Evolutionary conservation across 1,284 basidiomycete species (phyloP).

Genomic region (Ustilago hordei): DNA sequence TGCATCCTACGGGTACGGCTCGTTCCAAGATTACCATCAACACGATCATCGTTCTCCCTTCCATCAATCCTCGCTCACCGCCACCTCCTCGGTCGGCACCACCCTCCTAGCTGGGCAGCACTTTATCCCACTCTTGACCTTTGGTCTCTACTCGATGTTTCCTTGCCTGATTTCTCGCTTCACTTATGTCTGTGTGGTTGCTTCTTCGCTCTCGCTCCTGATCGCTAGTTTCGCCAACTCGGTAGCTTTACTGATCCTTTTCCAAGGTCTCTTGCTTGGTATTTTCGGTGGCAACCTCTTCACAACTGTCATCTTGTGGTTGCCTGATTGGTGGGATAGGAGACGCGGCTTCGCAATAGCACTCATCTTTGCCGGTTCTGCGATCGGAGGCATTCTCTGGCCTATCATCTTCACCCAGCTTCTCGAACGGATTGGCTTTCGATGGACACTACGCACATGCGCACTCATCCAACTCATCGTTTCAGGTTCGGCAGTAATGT

Average conservation of each 20-base stretch:
- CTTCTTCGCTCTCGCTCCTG: constrained; percentile 41
- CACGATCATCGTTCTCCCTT: constrained; percentile 50
- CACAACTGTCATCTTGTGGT: constrained; percentile 53
- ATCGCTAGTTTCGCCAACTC: constrained; percentile 53
- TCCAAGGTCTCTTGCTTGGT: constrained; percentile 57
- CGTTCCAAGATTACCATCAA: constrained; percentile 64
- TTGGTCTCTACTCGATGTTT: constrained; percentile 48
- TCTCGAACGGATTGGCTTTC: constrained; percentile 48
- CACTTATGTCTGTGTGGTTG: constrained; percentile 32
- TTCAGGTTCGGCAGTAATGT: constrained; percentile 29
- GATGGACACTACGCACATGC: constrained; percentile 54
- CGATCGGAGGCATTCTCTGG: constrained; percentile 57
- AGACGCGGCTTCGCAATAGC: constrained; percentile 53
- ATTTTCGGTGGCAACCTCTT: constrained; percentile 51
- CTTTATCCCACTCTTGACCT: constrained; percentile 52
- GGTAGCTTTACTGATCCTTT: constrained; percentile 47
- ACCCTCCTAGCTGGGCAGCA: constrained; percentile 51
- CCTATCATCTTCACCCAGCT: constrained; percentile 50
- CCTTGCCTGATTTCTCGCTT: constrained; percentile 47
- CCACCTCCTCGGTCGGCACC: constrained; percentile 55
- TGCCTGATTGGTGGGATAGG: constrained; percentile 58
- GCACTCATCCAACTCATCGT: constrained; percentile 46
- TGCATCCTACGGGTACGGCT: constrained; percentile 57
- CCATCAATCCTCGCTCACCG: constrained; percentile 40
- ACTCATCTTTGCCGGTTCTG: constrained; percentile 54